These are phyloP conservation scores for Ustilago bromivora DNA, from an alignment of 1,284 basidiomycete species.

Conservation along the genomic window DNA sequence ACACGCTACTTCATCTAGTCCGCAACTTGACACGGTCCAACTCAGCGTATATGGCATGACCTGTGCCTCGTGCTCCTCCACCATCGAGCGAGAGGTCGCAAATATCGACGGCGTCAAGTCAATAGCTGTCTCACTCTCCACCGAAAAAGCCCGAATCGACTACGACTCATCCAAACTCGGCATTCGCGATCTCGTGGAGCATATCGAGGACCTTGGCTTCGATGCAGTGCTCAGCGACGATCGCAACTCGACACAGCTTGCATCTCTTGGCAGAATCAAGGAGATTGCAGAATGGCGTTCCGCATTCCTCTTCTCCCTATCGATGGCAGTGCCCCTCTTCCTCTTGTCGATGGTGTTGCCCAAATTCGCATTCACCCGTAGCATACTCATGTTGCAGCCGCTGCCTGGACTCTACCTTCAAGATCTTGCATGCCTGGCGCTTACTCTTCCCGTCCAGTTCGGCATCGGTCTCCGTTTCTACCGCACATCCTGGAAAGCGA, in stretches of 20 bases:
- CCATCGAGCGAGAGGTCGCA: conserved; percentile 82
- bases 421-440: conserved; percentile 82
- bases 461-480: conserved; percentile 92
- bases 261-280: conserved; percentile 88
- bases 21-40: conserved; percentile 30
- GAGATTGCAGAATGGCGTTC: conserved; percentile 89
- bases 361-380: conserved; percentile 71
- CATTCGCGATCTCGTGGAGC: conserved; percentile 60
- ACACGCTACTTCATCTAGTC: not conserved
- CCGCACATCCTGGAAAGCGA: conserved; percentile 85
- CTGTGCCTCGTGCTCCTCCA: conserved; percentile 82
- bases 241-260: conserved; percentile 85
- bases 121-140: conserved; percentile 57
- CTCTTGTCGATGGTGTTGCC: conserved; percentile 88
- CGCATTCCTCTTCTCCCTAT: conserved; percentile 81
- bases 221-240: conserved; percentile 86
- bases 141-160: conserved; percentile 58
- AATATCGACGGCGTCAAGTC: conserved; percentile 71
- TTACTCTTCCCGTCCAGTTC: conserved; percentile 93
- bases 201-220: conserved; percentile 83
- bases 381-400: conserved; percentile 62
- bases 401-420: conserved; percentile 77
- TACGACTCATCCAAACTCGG: conserved; percentile 55
- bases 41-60: conserved; percentile 92
- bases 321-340: conserved; percentile 92